phyloP scores from a whole-genome alignment of 2,329 filamentous ascomycete genomes.

The Cercospora zeae-maydis region DNA sequence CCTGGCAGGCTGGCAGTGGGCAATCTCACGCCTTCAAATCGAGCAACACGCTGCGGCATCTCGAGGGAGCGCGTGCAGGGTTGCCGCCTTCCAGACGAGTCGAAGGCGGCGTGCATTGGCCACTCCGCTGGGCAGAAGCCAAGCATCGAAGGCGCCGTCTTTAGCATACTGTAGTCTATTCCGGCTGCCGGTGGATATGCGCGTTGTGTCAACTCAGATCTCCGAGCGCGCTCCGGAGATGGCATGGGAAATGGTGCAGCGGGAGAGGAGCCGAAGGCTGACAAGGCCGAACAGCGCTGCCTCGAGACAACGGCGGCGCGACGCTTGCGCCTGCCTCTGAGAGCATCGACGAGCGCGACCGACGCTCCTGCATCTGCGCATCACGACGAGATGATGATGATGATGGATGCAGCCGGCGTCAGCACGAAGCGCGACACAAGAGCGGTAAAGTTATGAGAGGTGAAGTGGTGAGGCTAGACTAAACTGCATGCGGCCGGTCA shows the following conservation, averaged over 20 bases:
- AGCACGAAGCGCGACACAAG: not conserved
- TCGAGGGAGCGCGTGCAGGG: not conserved
- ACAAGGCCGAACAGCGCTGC: conserved; percentile 1
- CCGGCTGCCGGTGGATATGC: conserved; percentile 13
- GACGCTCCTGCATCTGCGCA: no score
- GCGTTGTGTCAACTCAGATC: conserved; percentile 13
- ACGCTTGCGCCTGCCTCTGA: not conserved
- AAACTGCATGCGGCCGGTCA: not conserved
- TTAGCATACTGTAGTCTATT: conserved; percentile 3
- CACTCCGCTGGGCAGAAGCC: not conserved
- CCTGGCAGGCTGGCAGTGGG: no score
- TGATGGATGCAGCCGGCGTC: not conserved
- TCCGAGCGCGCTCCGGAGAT: conserved; percentile 23
- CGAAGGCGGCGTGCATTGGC: not conserved
- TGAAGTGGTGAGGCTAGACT: not conserved
- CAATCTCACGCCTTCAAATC: not conserved
- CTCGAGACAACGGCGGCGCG: not conserved
- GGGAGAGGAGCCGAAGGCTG: conserved; percentile 22
- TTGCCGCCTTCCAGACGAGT: not conserved
- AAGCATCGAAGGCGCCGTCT: conserved; percentile 6
- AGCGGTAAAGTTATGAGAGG: not conserved
- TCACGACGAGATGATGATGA: no score
- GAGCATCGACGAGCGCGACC: not conserved
- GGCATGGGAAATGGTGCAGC: conserved; percentile 12
- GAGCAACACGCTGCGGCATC: not conserved